Evolutionary conservation across 257 asterid genomes (phyloP).

Genomic region (Solanum virginianum): DNA sequence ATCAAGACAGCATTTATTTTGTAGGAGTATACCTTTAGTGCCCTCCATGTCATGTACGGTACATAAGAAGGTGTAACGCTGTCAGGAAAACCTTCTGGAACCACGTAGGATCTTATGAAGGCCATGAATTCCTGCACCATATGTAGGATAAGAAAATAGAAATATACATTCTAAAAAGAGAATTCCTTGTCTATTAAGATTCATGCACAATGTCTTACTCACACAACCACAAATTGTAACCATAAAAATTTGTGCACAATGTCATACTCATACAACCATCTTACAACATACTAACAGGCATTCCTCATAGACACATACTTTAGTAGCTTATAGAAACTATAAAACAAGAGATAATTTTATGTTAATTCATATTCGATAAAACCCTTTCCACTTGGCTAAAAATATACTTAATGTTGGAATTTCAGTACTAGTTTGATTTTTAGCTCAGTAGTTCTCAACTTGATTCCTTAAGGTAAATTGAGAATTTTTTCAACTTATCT

Average conservation of each 20-base stretch:
- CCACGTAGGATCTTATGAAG: conserved; percentile 77
- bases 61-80: conserved; percentile 88
- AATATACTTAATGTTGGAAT: not conserved
- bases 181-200: not conserved
- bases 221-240: not conserved
- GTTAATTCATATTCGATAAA: not conserved
- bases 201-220: not conserved
- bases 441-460: not conserved
- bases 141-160: not conserved
- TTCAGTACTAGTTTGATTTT: not conserved
- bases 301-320: not conserved
- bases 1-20: not conserved
- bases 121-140: conserved; percentile 55
- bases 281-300: not conserved
- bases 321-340: not conserved
- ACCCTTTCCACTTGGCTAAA: not conserved
- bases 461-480: not conserved
- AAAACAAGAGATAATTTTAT: not conserved
- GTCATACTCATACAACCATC: not conserved
- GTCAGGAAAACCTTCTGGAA: conserved; percentile 97
- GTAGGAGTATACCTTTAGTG: conserved; percentile 57
- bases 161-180: not conserved
- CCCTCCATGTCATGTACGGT: conserved; percentile 99
- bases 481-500: not conserved
- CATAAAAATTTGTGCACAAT: not conserved